Conservation (phyloP, 352 stramenopile species). For the Detonula confervacea region DNA sequence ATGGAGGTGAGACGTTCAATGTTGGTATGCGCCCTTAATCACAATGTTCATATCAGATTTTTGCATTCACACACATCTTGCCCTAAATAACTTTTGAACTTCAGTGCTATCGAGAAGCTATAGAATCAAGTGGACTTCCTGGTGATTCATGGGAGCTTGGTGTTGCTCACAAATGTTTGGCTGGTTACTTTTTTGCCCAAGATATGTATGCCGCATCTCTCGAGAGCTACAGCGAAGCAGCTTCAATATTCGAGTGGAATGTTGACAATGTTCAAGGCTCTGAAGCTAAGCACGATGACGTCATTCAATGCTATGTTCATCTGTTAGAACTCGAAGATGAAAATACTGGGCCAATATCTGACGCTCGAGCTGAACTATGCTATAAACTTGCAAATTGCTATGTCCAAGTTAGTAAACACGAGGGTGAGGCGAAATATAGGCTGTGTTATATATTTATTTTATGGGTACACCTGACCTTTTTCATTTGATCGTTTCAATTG, state of each 20-base stretch:
- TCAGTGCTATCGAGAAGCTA: constrained; percentile 57
- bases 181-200: constrained; percentile 52
- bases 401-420: constrained; percentile 53
- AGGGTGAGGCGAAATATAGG: constrained; percentile 35
- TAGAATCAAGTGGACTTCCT: constrained; percentile 62
- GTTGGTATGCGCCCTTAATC: neutral
- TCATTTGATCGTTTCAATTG: constrained; percentile 8
- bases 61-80: neutral
- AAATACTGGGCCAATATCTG: constrained; percentile 53
- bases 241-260: constrained; percentile 67
- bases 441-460: constrained; percentile 1
- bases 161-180: constrained; percentile 63
- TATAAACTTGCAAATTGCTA: constrained; percentile 72
- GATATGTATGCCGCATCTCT: constrained; percentile 47
- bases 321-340: constrained; percentile 64
- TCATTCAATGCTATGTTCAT: constrained; percentile 60
- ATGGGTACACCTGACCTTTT: neutral
- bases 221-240: constrained; percentile 59
- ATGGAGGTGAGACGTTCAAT: constrained; percentile 54
- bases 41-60: neutral
- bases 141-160: constrained; percentile 66
- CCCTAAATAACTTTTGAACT: constrained; percentile 1
- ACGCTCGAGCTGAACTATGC: constrained; percentile 55
- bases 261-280: constrained; percentile 39
- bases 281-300: constrained; percentile 45